Evolutionary conservation across 345 rosid species (phyloP).

Genomic region (Noccaea caerulescens): DNA sequence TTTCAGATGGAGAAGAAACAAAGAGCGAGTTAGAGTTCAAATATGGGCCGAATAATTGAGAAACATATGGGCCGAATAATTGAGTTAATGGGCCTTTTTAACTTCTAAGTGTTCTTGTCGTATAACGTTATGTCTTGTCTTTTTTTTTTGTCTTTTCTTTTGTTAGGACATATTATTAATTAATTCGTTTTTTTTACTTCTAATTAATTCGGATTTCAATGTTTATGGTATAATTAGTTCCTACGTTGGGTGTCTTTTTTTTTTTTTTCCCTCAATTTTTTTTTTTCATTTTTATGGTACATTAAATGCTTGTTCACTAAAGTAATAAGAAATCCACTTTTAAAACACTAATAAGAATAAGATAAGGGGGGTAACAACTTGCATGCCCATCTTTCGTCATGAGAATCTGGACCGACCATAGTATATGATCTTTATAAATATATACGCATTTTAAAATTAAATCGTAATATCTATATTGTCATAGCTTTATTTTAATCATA

Average conservation of each 20-base stretch:
- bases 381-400: slow-evolving; percentile 45
- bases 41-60: neutral
- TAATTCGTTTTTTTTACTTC: neutral
- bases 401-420: slow-evolving; percentile 43
- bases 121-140: neutral
- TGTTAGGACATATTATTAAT: neutral
- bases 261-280: slow-evolving; percentile 12
- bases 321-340: slow-evolving; percentile 32
- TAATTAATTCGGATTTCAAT: neutral
- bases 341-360: slow-evolving; percentile 21
- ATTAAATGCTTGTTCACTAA: slow-evolving; percentile 42
- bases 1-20: slow-evolving; percentile 10
- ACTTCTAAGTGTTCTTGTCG: neutral
- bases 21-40: neutral
- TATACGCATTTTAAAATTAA: neutral
- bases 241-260: neutral
- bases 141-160: neutral
- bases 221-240: neutral
- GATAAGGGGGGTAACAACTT: slow-evolving; percentile 39
- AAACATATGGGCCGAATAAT: neutral
- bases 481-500: slow-evolving; percentile 20
- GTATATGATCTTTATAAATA: slow-evolving; percentile 12
- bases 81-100: neutral
- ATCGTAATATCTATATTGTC: slow-evolving; percentile 26
- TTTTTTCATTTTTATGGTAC: slow-evolving; percentile 15